Evolutionary conservation across 2,329 filamentous ascomycete species (phyloP), one percentile per base, ranked within the genome.

Genomic region (Biscogniauxia sp.): DNA sequence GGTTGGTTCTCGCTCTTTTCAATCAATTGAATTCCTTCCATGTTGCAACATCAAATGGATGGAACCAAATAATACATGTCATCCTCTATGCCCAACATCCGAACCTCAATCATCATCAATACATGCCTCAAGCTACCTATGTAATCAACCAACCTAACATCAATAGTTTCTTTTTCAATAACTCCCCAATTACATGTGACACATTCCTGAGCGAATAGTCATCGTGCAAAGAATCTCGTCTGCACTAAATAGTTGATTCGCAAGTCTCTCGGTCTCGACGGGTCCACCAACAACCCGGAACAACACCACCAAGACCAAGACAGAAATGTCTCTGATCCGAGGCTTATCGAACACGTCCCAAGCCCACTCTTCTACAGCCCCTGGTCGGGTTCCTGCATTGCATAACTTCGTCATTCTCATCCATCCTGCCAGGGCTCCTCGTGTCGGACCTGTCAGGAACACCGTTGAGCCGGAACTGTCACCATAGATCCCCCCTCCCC

Each of bases 311-410:
- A n/a, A 1, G 13, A 45, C 13, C 37, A 45, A n/a, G 13, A 37
- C 3, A 37, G 6, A 45, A 45, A 17, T 2, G 15, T 45, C 37
- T 45, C 15, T 45, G 17, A 9, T n/a, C 37, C 37, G 52, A 54
- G 26, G 52, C 32, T 37, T n/a, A 17, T 54, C 52, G 52, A 13
- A 37, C 15, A 64, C 67, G 64, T 63, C 61, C 67, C 54, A 68
- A 60, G 64, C 55, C 62, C 61, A 58, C 55, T 49, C 61, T 53
- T 54, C 37, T 13, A 28, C 50, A 23, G 23, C 53, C 55, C 57
- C 60, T 56, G 37, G 64, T 54, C 53, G 23, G 20, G 57, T 66
- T 62, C 60, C 64, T 57, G 58, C 54, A 41, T 54, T 56, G 52
- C 56, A 58, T 55, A 52, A 19, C 20, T 50, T 32, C 52, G 13